Conservation (phyloP, 2,329 filamentous ascomycete genomes). For the Sporothrix phasma region DNA sequence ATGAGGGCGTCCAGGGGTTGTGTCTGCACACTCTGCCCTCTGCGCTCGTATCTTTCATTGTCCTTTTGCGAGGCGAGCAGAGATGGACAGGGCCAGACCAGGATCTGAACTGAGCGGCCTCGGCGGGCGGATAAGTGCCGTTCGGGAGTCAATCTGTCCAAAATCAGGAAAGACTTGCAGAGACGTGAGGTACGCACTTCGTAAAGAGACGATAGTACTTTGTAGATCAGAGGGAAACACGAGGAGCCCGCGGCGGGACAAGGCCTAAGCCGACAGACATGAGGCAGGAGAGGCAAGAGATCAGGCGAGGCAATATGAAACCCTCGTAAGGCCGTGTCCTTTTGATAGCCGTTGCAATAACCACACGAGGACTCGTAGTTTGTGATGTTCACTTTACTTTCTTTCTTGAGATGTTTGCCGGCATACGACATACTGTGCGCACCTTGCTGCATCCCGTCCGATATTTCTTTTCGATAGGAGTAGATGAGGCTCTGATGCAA, state of each 20-base stretch:
- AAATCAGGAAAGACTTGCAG: background rate
- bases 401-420: background rate
- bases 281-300: background rate
- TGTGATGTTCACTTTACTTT: background rate
- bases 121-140: background rate
- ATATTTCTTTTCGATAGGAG: background rate
- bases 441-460: no score
- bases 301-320: background rate
- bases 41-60: background rate
- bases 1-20: background rate
- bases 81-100: background rate
- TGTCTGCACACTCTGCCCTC: background rate
- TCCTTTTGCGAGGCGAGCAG: background rate
- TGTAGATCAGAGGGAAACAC: no score
- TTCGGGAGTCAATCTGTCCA: background rate
- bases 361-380: no score
- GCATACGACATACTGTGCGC: background rate
- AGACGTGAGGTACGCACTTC: background rate
- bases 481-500: no score
- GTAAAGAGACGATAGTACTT: background rate
- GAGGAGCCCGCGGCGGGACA: background rate
- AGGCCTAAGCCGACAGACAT: no score
- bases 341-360: no score
- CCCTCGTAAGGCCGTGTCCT: no score
- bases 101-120: no score